Percentiles rank a stretch among this genome's conserved stretches.
These are phyloP conservation scores for Saturnispora dispora DNA, from an alignment of 805 yeast species.

Conservation along the genomic window DNA sequence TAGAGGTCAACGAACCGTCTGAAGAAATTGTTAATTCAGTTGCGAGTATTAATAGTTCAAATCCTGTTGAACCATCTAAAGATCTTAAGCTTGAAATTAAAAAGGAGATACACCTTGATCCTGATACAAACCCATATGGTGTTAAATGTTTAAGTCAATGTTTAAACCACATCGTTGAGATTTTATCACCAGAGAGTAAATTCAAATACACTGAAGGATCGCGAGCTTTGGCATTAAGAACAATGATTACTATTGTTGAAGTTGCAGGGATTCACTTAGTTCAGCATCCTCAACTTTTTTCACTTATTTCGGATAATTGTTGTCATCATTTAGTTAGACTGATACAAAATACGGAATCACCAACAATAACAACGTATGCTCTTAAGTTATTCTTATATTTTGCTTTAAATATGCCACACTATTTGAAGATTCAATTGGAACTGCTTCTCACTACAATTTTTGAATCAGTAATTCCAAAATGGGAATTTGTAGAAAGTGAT, in stretches of 20 bases:
- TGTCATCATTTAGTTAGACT: conserved; percentile 78
- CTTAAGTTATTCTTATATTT: conserved; percentile 68
- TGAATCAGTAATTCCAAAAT: conserved; percentile 28
- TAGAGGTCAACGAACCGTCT: background rate
- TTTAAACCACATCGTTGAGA: conserved; percentile 63
- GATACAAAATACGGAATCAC: conserved; percentile 64
- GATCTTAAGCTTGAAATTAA: background rate
- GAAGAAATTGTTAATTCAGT: background rate
- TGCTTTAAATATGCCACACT: conserved; percentile 52
- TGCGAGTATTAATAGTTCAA: background rate
- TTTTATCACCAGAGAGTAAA: conserved; percentile 75
- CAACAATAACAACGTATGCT: conserved; percentile 63
- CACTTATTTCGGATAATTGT: conserved; percentile 67
- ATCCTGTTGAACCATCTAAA: background rate
- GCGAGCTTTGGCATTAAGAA: conserved; percentile 69
- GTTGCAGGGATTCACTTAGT: conserved; percentile 60
- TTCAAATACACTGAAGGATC: conserved; percentile 82
- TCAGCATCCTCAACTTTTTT: conserved; percentile 55
- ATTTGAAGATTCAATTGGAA: conserved; percentile 75
- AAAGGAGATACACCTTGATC: conserved; percentile 11
- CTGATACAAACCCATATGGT: conserved; percentile 49
- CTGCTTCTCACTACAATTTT: conserved; percentile 57
- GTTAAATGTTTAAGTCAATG: conserved; percentile 69
- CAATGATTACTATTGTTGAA: conserved; percentile 74
- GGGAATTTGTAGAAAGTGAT: conserved; percentile 20